Evolutionary conservation across 2,329 filamentous ascomycete genomes (phyloP).

Genomic region (Aspergillus costaricaensis): DNA sequence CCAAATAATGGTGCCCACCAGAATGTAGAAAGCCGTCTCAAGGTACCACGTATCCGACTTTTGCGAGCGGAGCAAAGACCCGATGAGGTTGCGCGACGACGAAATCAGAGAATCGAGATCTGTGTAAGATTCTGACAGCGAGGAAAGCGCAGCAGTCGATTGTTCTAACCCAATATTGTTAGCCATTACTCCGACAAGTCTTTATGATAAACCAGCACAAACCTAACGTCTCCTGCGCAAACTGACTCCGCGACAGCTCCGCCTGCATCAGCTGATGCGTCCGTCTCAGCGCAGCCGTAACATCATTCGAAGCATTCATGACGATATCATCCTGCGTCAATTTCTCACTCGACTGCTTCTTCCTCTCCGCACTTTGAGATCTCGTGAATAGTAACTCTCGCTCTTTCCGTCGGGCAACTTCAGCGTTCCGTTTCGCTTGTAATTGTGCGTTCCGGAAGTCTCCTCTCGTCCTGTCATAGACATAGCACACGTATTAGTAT

Average conservation of each 20-base stretch:
- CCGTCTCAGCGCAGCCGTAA: slow-evolving; percentile 78
- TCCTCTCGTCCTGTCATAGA: slow-evolving; percentile 54
- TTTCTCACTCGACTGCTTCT: slow-evolving; percentile 46
- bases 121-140: slow-evolving; percentile 78
- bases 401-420: slow-evolving; percentile 73
- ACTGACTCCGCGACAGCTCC: slow-evolving; percentile 82
- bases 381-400: slow-evolving; percentile 71
- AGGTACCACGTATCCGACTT: slow-evolving; percentile 99
- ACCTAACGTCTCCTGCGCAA: slow-evolving; percentile 81
- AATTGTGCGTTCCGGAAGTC: slow-evolving; percentile 82
- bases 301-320: slow-evolving; percentile 74
- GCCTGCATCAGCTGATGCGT: slow-evolving; percentile 84
- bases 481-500: slow-evolving; percentile 13
- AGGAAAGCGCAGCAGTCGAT: slow-evolving; percentile 77
- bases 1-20: slow-evolving; percentile 78
- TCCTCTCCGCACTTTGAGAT: slow-evolving; percentile 36
- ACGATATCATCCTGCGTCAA: slow-evolving; percentile 71
- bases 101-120: slow-evolving; percentile 75
- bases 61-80: slow-evolving; percentile 77
- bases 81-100: slow-evolving; percentile 72
- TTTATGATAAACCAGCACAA: slow-evolving; percentile 15
- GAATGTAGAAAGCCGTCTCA: slow-evolving; percentile 81
- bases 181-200: background rate
- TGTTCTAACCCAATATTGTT: slow-evolving; percentile 52
- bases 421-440: slow-evolving; percentile 72